Evolutionary conservation across 2,329 filamentous ascomycete species (phyloP), one percentile per base, ranked within the genome.

Genomic region (Penicillium sp.): DNA sequence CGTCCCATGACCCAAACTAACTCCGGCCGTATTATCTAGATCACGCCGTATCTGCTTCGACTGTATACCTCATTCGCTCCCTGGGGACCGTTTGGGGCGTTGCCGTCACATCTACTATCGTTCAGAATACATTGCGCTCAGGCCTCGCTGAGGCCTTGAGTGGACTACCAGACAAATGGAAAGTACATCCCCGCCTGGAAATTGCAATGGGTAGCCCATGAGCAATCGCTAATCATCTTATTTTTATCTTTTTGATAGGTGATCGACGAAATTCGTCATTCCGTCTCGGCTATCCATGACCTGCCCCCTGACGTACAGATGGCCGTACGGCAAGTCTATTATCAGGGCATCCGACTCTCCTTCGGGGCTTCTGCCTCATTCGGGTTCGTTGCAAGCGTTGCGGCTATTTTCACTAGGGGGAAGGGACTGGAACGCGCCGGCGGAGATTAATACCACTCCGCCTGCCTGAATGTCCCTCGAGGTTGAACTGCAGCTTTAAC

Each of bases 81-180:
- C 69, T 87, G 3, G 84, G 83, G 2, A 81, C 79, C 0, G 83
- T 87, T 14, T 86, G 82, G 78, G 83, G 84, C 9, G 84, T 87
- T 1, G 83, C 84, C 0, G 73, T 83, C 31, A 82, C 82, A 0
- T 84, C 83, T 8, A 78, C 83, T 6, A 82, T 87, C 40, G 75
- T 85, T 30, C 84, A 87, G 67, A 86, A 82, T 50, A 81, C 79
- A 49, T 74, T 87, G 57, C 81, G 75, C 59, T 69, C 76, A 58
- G 74, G 76, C 54, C 73, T 87, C 24, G 78, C 79, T 5, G 69
- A 72, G 54, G 81, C 77, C 57, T 70, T 86, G 66, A 75, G 71
- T 62, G 78, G 76, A 64, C 71, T 85, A 64, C 74, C 79, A 54
- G 74, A 84, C 57, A 84, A 83, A 76, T 77, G 75, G 69, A 77